Evolutionary conservation across 2,329 filamentous ascomycete species (phyloP).

Genomic region (Torrubiellomyces zombiae): DNA sequence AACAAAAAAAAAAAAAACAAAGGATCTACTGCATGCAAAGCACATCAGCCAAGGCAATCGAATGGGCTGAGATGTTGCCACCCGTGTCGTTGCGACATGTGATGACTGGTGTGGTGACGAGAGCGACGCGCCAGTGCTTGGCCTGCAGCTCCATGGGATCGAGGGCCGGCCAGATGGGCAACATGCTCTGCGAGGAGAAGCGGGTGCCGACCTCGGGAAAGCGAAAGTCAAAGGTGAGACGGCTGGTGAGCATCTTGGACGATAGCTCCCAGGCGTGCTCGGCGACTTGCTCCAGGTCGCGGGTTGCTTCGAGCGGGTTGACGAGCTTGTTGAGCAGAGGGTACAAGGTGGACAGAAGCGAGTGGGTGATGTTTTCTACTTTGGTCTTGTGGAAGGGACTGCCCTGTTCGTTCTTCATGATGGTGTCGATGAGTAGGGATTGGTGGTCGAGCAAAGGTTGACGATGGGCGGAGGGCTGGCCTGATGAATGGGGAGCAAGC

Average conservation of each 20-base stretch:
- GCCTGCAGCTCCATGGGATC: slow-evolving; percentile 28
- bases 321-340: slow-evolving; percentile 21
- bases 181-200: slow-evolving; percentile 32
- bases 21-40: slow-evolving; percentile 32
- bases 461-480: slow-evolving; percentile 17
- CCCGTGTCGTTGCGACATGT: slow-evolving; percentile 36
- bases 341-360: slow-evolving; percentile 18
- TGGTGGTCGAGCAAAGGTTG: slow-evolving; percentile 23
- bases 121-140: slow-evolving; percentile 33
- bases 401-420: slow-evolving; percentile 18
- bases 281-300: slow-evolving; percentile 25
- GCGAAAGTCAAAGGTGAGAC: slow-evolving; percentile 26
- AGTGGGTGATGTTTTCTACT: slow-evolving; percentile 25
- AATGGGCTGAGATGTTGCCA: slow-evolving; percentile 24
- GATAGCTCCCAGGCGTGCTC: slow-evolving; percentile 27
- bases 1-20: no score
- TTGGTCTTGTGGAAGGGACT: slow-evolving; percentile 14
- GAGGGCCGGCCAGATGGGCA: slow-evolving; percentile 23
- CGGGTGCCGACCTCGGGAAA: slow-evolving; percentile 33
- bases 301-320: slow-evolving; percentile 18
- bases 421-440: slow-evolving; percentile 18
- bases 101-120: slow-evolving; percentile 37
- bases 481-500: slow-evolving; percentile 8
- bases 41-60: slow-evolving; percentile 28
- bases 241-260: slow-evolving; percentile 26